Conservation (phyloP, 176 grass and related monocot genomes). For the Triticum dicoccoides region DNA sequence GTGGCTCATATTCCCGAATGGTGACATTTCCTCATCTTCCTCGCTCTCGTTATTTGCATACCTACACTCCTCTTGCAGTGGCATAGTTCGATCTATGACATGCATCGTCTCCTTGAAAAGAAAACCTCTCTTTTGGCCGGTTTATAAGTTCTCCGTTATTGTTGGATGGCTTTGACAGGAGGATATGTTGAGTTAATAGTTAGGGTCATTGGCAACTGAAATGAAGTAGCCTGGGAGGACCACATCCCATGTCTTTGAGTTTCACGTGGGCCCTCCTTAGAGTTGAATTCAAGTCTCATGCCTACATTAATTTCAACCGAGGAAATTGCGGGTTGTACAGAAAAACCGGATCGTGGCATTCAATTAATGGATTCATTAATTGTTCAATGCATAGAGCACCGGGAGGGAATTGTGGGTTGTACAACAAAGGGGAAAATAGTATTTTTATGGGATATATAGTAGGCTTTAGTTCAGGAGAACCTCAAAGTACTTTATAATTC, state of each 20-base stretch:
- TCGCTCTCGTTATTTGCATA: background rate
- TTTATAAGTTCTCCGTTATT: background rate
- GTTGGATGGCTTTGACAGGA: background rate
- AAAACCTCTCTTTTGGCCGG: background rate
- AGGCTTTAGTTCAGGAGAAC: too few relatives aligned
- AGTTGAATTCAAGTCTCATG: background rate
- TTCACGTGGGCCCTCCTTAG: too few relatives aligned
- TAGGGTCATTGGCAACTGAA: background rate
- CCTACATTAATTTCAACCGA: background rate
- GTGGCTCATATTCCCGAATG: background rate
- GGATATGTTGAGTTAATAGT: background rate
- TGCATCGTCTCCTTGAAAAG: background rate
- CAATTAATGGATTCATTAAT: too few relatives aligned
- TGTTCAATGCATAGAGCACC: too few relatives aligned
- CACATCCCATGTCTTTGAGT: background rate
- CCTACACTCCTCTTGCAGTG: too few relatives aligned
- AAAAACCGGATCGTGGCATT: too few relatives aligned
- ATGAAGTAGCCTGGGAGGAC: background rate
- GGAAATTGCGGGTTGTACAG: background rate
- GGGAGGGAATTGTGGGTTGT: too few relatives aligned
- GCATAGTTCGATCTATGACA: background rate
- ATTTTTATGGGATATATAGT: too few relatives aligned
- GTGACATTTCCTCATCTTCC: background rate
- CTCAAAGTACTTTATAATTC: too few relatives aligned
- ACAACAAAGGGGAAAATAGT: too few relatives aligned